Evolutionary conservation across 2,329 filamentous ascomycete genomes (phyloP).

Genomic region (Fusarium illudens): DNA sequence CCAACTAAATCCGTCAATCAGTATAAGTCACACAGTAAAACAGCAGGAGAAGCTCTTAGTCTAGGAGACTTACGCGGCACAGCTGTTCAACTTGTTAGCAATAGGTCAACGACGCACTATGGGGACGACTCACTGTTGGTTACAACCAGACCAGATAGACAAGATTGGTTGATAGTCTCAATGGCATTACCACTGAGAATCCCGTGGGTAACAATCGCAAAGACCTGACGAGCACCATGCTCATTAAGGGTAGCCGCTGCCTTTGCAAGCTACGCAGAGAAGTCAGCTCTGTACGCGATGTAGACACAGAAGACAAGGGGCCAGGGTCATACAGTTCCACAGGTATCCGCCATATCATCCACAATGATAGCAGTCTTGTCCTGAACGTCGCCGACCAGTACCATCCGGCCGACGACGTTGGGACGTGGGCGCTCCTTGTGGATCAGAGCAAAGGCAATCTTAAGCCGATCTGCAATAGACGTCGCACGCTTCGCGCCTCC

Average conservation of each 20-base stretch:
- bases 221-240: conserved; percentile 83
- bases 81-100: not conserved
- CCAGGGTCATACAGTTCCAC: conserved; percentile 62
- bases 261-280: not conserved
- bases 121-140: not conserved
- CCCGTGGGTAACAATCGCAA: conserved; percentile 93
- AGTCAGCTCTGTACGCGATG: not conserved
- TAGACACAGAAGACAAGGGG: conserved; percentile 65
- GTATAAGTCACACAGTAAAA: not conserved
- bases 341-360: conserved; percentile 97
- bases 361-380: conserved; percentile 93
- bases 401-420: conserved; percentile 90
- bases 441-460: conserved; percentile 89
- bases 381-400: conserved; percentile 85
- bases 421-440: conserved; percentile 88
- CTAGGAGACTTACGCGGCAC: not conserved
- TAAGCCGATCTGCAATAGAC: conserved; percentile 89
- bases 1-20: conserved; percentile 53
- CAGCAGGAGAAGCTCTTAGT: not conserved
- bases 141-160: not conserved
- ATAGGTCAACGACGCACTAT: no score
- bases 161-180: conserved; percentile 1
- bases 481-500: conserved; percentile 93
- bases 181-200: conserved; percentile 72
- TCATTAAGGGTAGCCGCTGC: conserved; percentile 86